Evolutionary conservation across 306 rosid species (phyloP).

Genomic region (Lathyrus aphaca): DNA sequence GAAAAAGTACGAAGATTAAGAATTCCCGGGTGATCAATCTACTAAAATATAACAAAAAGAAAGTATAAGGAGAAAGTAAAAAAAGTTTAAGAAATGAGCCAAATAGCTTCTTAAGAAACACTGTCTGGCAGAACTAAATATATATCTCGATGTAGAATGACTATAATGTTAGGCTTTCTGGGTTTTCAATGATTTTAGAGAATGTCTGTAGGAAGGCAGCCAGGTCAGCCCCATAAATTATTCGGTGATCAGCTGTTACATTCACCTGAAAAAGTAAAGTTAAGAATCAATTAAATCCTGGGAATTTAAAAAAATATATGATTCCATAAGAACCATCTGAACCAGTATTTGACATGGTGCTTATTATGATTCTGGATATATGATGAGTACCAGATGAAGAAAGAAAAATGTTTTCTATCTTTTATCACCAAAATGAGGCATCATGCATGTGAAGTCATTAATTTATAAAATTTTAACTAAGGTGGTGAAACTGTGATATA

Average conservation of each 20-base stretch:
- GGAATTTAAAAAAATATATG: too few relatives aligned
- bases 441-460: conserved; percentile 1
- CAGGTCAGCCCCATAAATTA: conserved; percentile 88
- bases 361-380: not conserved
- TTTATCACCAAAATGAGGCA: not conserved
- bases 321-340: not conserved
- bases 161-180: conserved; percentile 86
- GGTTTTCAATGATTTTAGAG: conserved; percentile 77
- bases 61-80: not conserved
- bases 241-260: conserved; percentile 91
- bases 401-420: conserved; percentile 1
- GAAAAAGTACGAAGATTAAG: not conserved
- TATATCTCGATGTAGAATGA: conserved; percentile 21
- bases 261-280: conserved; percentile 70
- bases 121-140: not conserved
- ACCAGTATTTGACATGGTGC: not conserved
- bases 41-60: not conserved
- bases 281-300: conserved; percentile 1
- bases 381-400: not conserved
- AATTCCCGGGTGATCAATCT: not conserved
- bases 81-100: conserved; percentile 16
- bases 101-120: conserved; percentile 20
- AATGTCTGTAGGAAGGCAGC: conserved; percentile 87
- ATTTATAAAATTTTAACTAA: not conserved
- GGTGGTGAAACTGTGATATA: not conserved